Evolutionary conservation across 2,329 filamentous ascomycete species (phyloP).

Genomic region (Colletotrichum cordylinicola): DNA sequence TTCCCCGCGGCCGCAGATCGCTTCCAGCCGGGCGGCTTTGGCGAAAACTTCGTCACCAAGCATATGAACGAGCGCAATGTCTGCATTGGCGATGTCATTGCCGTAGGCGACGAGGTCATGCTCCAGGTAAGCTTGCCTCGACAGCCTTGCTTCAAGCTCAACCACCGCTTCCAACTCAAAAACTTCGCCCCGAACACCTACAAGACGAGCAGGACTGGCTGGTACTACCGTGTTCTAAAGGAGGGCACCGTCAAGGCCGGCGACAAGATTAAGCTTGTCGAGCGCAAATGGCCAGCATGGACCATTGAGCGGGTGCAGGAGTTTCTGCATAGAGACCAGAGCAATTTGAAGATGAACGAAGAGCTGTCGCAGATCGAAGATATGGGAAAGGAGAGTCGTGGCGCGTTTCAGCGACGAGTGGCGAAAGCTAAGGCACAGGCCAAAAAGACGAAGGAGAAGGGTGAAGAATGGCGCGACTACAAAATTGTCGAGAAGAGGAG

Average conservation of each 20-base stretch:
- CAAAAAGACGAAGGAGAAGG: slow-evolving; percentile 31
- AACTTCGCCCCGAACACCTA: slow-evolving; percentile 66
- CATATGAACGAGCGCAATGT: slow-evolving; percentile 68
- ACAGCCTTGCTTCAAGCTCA: slow-evolving; percentile 72
- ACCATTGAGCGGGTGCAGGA: slow-evolving; percentile 68
- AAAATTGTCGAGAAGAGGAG: slow-evolving; percentile 53
- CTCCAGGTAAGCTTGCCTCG: slow-evolving; percentile 67
- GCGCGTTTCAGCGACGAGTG: slow-evolving; percentile 57
- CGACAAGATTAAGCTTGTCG: slow-evolving; percentile 61
- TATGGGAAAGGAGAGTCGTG: slow-evolving; percentile 53
- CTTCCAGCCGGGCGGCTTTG: slow-evolving; percentile 66
- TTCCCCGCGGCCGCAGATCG: slow-evolving; percentile 54
- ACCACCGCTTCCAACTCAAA: slow-evolving; percentile 69
- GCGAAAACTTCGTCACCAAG: slow-evolving; percentile 66
- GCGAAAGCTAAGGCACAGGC: slow-evolving; percentile 44
- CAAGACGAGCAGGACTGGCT: slow-evolving; percentile 64
- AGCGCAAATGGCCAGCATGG: slow-evolving; percentile 63
- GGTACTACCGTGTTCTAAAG: slow-evolving; percentile 68
- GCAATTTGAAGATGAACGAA: slow-evolving; percentile 56
- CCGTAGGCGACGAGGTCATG: slow-evolving; percentile 54
- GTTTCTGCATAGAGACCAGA: slow-evolving; percentile 61
- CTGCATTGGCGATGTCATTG: slow-evolving; percentile 68
- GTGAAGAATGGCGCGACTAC: slow-evolving; percentile 49
- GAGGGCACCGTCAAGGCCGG: slow-evolving; percentile 61
- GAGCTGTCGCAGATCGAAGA: slow-evolving; percentile 56